These are phyloP conservation scores for Cylindrodendrum hubeiense DNA, from an alignment of 2,329 filamentous ascomycete genomes.

Conservation along the genomic window DNA sequence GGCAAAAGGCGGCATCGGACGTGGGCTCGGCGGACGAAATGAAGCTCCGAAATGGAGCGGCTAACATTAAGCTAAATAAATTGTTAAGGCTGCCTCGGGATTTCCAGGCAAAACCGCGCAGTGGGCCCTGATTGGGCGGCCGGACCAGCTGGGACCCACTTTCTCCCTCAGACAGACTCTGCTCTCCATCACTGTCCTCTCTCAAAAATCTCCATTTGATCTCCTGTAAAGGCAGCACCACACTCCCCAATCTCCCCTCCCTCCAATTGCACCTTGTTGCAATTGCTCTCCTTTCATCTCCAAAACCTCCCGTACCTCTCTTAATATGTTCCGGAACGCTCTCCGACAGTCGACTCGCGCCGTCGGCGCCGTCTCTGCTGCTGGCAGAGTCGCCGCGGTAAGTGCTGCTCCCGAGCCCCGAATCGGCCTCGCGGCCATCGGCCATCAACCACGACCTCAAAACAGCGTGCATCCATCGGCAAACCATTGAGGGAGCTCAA, in stretches of 20 bases:
- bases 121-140: conserved; percentile 49
- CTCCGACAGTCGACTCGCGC: conserved; percentile 96
- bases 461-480: conserved; percentile 48
- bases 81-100: conserved; percentile 55
- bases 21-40: conserved; percentile 37
- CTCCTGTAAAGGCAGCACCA: conserved; percentile 62
- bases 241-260: conserved; percentile 70
- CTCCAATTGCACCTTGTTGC: conserved; percentile 71
- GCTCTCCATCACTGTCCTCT: conserved; percentile 55
- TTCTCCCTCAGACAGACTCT: conserved; percentile 57
- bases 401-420: conserved; percentile 67
- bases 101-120: conserved; percentile 56
- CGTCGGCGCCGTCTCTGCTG: conserved; percentile 92
- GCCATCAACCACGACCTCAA: conserved; percentile 55
- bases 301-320: conserved; percentile 64
- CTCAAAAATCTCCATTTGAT: conserved; percentile 61
- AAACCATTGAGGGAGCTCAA: conserved; percentile 50
- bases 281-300: conserved; percentile 71
- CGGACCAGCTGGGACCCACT: conserved; percentile 52
- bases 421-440: conserved; percentile 57
- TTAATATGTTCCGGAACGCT: conserved; percentile 96
- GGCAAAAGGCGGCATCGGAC: conserved; percentile 22
- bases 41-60: conserved; percentile 43
- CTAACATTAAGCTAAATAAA: conserved; percentile 46
- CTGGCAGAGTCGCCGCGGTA: conserved; percentile 93